Evolutionary conservation across 2,329 filamentous ascomycete genomes (phyloP).

Genomic region (Ceratocystis alfenasii): DNA sequence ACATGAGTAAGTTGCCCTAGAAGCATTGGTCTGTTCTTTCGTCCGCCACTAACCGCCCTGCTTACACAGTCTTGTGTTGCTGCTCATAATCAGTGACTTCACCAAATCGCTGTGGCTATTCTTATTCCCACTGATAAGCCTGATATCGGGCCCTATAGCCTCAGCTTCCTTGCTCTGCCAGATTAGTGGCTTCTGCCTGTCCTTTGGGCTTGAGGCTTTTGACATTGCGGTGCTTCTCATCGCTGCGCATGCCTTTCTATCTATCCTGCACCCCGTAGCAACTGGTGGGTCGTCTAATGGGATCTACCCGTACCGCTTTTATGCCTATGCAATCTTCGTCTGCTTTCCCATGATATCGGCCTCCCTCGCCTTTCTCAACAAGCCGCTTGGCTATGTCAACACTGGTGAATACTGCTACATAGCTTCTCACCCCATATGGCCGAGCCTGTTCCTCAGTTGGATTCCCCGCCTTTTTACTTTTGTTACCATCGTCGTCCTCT

Average conservation of each 20-base stretch:
- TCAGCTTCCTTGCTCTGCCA: slow-evolving; percentile 51
- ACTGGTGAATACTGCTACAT: slow-evolving; percentile 59
- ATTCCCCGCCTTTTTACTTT: slow-evolving; percentile 61
- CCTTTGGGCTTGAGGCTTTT: slow-evolving; percentile 55
- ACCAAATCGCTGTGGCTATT: slow-evolving; percentile 59
- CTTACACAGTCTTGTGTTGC: slow-evolving; percentile 52
- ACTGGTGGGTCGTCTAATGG: slow-evolving; percentile 43
- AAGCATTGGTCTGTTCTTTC: neutral
- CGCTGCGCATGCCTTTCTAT: slow-evolving; percentile 58
- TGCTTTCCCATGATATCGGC: slow-evolving; percentile 49
- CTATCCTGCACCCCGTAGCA: slow-evolving; percentile 49
- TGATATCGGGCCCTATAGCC: slow-evolving; percentile 39
- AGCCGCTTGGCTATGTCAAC: slow-evolving; percentile 43
- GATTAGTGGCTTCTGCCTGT: slow-evolving; percentile 54
- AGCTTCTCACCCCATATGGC: slow-evolving; percentile 55
- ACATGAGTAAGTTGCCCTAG: slow-evolving; percentile 45
- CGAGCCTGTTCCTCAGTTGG: slow-evolving; percentile 56
- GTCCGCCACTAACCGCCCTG: neutral
- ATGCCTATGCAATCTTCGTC: slow-evolving; percentile 46
- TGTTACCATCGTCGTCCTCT: slow-evolving; percentile 49
- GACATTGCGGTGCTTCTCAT: slow-evolving; percentile 63
- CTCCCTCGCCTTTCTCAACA: slow-evolving; percentile 50
- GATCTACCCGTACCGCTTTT: slow-evolving; percentile 53
- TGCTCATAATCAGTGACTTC: slow-evolving; percentile 60
- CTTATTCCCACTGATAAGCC: slow-evolving; percentile 48